A percentile compares a stretch with the other conserved stretches of the same genome.
Conservation (phyloP, 768 basidiomycete species). For the Russula olivacea region DNA sequence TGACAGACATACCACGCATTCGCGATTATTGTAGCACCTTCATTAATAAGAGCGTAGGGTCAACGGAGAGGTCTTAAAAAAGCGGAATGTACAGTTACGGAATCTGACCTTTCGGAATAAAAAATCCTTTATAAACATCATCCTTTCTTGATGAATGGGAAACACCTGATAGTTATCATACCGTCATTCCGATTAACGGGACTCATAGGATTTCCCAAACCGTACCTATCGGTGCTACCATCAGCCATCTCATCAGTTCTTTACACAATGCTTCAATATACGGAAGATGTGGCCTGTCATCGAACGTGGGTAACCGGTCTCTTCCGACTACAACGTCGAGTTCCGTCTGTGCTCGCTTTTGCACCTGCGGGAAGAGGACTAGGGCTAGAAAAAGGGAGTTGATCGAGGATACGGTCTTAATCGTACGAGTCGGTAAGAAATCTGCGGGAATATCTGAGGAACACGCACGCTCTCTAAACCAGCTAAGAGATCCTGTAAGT, state of each 20-base stretch:
- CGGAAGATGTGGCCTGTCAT: slow-evolving; percentile 22
- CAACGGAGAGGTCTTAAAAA: too few species aligned
- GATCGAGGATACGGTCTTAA: slow-evolving; percentile 12
- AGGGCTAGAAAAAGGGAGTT: slow-evolving; percentile 7
- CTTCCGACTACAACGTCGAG: slow-evolving; percentile 28
- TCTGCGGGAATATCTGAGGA: too few species aligned
- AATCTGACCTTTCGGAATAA: slow-evolving; percentile 14
- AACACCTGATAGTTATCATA: not conserved
- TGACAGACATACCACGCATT: slow-evolving; percentile 9
- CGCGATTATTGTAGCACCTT: not conserved
- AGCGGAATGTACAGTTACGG: too few species aligned
- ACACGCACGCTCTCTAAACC: too few species aligned
- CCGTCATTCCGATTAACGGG: not conserved
- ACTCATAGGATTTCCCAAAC: too few species aligned
- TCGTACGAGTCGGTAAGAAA: not conserved
- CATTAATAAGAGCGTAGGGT: too few species aligned
- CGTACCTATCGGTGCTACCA: slow-evolving; percentile 7
- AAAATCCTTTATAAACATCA: slow-evolving; percentile 10
- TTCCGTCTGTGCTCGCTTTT: slow-evolving; percentile 26
- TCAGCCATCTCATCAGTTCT: not conserved
- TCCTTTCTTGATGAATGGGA: slow-evolving; percentile 5
- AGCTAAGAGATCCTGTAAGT: too few species aligned
- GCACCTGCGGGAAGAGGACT: slow-evolving; percentile 5
- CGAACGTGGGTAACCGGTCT: slow-evolving; percentile 29
- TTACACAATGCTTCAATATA: not conserved